phyloP scores from a whole-genome alignment of 1,139 yeast species.

The Pichia sp. region DNA sequence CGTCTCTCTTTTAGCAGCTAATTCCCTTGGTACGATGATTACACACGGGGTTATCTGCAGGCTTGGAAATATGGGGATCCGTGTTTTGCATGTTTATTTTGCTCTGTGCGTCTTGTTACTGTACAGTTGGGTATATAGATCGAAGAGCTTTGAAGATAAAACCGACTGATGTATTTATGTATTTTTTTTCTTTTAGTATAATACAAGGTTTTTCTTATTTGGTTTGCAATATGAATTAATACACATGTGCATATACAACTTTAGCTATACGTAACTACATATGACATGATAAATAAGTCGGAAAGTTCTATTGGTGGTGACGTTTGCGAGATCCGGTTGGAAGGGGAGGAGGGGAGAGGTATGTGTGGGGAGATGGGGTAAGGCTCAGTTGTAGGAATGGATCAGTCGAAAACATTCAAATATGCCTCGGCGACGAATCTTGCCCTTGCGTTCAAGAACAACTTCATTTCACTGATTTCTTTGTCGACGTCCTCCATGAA shows the following conservation, averaged over 20 bases:
- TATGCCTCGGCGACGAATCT: slow-evolving; percentile 97
- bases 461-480: slow-evolving; percentile 97
- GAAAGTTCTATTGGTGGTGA: not conserved
- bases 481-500: slow-evolving; percentile 99
- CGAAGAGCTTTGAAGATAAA: not conserved
- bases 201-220: not conserved
- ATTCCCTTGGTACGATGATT: not conserved
- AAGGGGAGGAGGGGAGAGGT: not conserved
- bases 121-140: not conserved
- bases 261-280: not conserved
- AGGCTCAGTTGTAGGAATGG: not conserved
- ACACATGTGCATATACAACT: not conserved
- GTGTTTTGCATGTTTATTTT: slow-evolving; percentile 1
- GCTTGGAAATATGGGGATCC: slow-evolving; percentile 20
- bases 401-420: slow-evolving; percentile 63
- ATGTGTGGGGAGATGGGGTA: no score
- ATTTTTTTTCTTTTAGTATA: not conserved
- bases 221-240: not conserved
- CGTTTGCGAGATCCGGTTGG: not conserved
- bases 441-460: slow-evolving; percentile 94
- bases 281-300: not conserved
- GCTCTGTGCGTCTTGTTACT: not conserved
- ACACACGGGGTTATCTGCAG: slow-evolving; percentile 26
- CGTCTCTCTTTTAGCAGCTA: not conserved
- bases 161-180: not conserved